Percentiles rank a stretch among this genome's conserved stretches.
phyloP scores from a whole-genome alignment of 768 basidiomycete species.

The Termitomyces sp. region DNA sequence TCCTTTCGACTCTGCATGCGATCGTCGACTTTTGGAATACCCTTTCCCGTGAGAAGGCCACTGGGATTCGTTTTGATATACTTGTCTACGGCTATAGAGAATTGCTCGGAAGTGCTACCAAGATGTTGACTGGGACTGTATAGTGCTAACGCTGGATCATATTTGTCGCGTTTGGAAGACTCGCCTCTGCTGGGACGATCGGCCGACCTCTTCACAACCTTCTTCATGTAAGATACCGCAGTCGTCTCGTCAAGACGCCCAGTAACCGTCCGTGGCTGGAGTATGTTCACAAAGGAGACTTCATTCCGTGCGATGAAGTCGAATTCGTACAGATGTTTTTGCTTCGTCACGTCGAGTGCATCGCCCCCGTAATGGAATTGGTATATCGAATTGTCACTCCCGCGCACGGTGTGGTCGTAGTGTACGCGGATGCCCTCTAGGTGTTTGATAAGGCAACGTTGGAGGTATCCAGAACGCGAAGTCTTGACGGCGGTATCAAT shows the following conservation, averaged over 20 bases:
- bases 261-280: constrained; percentile 55
- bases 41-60: constrained; percentile 34
- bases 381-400: constrained; percentile 87
- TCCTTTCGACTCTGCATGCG: constrained; percentile 33
- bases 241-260: constrained; percentile 60
- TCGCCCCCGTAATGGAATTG: constrained; percentile 99
- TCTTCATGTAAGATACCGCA: constrained; percentile 83
- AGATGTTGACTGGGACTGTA: constrained; percentile 78
- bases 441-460: constrained; percentile 98
- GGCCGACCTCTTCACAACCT: constrained; percentile 70
- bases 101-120: constrained; percentile 90
- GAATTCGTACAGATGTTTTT: constrained; percentile 92
- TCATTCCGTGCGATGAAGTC: constrained; percentile 90
- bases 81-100: constrained; percentile 72
- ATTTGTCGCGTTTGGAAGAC: constrained; percentile 44
- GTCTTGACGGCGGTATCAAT: constrained; percentile 99
- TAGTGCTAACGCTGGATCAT: constrained; percentile 66
- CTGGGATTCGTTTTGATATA: constrained; percentile 77
- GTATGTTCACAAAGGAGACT: constrained; percentile 67
- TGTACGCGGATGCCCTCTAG: constrained; percentile 95
- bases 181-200: background rate
- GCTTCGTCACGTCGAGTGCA: constrained; percentile 92
- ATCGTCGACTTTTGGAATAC: constrained; percentile 25
- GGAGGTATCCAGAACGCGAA: constrained; percentile 95
- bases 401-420: constrained; percentile 97